Base-by-base conservation (phyloP, 2,329 filamentous ascomycete species). In the Thielaviopsis euricoi region DNA sequence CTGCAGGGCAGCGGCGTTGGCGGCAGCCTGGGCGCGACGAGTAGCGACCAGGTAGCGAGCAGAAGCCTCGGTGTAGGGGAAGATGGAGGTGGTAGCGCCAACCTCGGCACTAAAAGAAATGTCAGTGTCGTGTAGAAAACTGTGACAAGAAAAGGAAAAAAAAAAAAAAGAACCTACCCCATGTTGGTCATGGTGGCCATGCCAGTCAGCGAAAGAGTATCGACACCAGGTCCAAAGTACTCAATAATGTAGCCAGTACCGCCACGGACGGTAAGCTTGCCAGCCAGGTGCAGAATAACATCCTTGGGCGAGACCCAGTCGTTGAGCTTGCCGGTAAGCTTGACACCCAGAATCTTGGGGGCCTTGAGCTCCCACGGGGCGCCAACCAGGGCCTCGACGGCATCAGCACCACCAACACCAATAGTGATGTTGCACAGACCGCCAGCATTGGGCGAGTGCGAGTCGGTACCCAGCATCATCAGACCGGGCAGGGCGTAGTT, bases 401-500 rank as follows among this genome's bases (percentile, higher is more conserved):
- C 93, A 72, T 98, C 93, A 23, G 93, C 93, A 67, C 93, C 93
- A 67, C 93, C 93, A 37, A 98, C 93, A 70, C 93, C 93, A 68
- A 98, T 97, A 9, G 93, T 93, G 66, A 96, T 89, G 3, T 89
- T 90, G 64, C 87, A 89, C 57, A 97, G 76, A 60, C 93, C 93
- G 65, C 93, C 93, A n/a, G 89, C 93, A 68, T 97, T 98, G 50
- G 93, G 93, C 52, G 89, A 96, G 71, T 98, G 93, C 66, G 88
- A 95, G 71, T 98, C 93, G 29, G 93, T 98, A 58, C 93, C 93
- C 48, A 98, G 80, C 89, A 98, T 97, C 90, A 98, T 96, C 65
- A 97, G 73, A 54, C 93, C 93, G 21, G 93, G 93, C n/a, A 91
- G 83, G 37, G 90, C 87, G 69, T 98, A 98, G 73, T 98, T 97